Conservation (phyloP, 495 filamentous ascomycete species). For the Copromyces sp. region DNA sequence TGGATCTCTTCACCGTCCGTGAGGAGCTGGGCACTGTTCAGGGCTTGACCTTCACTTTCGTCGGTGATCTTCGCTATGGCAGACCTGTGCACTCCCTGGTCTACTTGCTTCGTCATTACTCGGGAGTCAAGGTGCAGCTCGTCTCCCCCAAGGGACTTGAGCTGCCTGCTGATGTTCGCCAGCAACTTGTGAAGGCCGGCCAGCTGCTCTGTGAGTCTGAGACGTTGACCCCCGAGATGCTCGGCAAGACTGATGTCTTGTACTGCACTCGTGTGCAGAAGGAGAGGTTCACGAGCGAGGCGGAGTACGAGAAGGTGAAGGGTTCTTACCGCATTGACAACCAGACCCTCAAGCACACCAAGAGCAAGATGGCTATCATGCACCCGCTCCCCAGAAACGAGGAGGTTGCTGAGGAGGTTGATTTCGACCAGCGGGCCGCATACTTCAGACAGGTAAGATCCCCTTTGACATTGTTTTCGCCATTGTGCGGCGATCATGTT, state of each 20-base stretch:
- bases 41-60: conserved; percentile 89
- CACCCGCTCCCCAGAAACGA: conserved; percentile 89
- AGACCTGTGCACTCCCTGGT: conserved; percentile 90
- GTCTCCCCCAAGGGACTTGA: conserved; percentile 72
- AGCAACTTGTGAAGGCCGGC: conserved; percentile 57
- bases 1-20: conserved; percentile 97
- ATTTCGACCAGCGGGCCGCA: conserved; percentile 91
- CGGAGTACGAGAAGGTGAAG: conserved; percentile 77
- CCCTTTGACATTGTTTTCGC: background rate
- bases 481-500: background rate
- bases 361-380: conserved; percentile 84
- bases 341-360: conserved; percentile 79
- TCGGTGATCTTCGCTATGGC: conserved; percentile 85
- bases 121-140: conserved; percentile 76
- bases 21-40: conserved; percentile 93
- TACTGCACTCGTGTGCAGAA: conserved; percentile 96
- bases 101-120: conserved; percentile 88
- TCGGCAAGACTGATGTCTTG: conserved; percentile 75
- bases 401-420: conserved; percentile 90
- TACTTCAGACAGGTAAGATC: conserved; percentile 95
- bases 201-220: conserved; percentile 66
- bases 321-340: conserved; percentile 82
- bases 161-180: conserved; percentile 63
- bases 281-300: conserved; percentile 75
- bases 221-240: conserved; percentile 72